phyloP scores from a whole-genome alignment of 257 asterid genomes.

The Solanum chilense region DNA sequence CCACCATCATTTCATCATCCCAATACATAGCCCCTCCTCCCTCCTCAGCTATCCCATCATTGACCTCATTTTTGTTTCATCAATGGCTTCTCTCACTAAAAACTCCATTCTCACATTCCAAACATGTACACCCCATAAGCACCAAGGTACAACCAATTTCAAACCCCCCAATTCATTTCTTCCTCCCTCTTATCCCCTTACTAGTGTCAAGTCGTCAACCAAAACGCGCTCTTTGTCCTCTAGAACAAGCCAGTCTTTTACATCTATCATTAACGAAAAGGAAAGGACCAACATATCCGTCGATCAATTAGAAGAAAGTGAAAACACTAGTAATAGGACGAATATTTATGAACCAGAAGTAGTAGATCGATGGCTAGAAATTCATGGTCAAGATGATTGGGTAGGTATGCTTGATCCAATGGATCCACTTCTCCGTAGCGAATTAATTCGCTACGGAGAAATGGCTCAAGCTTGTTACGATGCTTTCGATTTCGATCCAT shows the following conservation, averaged over 20 bases:
- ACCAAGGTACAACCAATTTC: background rate
- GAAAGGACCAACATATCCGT: background rate
- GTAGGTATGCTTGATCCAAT: slow-evolving; percentile 37
- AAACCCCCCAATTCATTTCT: background rate
- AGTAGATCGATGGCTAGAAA: slow-evolving; percentile 23
- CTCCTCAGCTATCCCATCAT: background rate
- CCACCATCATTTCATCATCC: background rate
- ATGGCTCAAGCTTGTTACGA: slow-evolving; percentile 46
- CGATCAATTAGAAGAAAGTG: background rate
- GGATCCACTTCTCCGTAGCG: slow-evolving; percentile 22
- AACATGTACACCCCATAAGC: background rate
- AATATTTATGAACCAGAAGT: background rate
- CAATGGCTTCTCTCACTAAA: background rate
- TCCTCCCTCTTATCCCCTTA: background rate
- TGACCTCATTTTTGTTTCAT: background rate
- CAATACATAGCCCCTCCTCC: background rate
- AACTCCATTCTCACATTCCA: background rate
- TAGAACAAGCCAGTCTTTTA: background rate
- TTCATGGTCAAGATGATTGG: slow-evolving; percentile 33
- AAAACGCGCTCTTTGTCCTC: background rate
- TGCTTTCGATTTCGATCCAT: slow-evolving; percentile 39
- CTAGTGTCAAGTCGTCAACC: background rate
- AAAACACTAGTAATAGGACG: background rate
- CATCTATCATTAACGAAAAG: background rate
- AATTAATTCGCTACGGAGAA: slow-evolving; percentile 35